phyloP scores from a whole-genome alignment of 1,284 basidiomycete species.

The Pseudozyma hubeiensis region DNA sequence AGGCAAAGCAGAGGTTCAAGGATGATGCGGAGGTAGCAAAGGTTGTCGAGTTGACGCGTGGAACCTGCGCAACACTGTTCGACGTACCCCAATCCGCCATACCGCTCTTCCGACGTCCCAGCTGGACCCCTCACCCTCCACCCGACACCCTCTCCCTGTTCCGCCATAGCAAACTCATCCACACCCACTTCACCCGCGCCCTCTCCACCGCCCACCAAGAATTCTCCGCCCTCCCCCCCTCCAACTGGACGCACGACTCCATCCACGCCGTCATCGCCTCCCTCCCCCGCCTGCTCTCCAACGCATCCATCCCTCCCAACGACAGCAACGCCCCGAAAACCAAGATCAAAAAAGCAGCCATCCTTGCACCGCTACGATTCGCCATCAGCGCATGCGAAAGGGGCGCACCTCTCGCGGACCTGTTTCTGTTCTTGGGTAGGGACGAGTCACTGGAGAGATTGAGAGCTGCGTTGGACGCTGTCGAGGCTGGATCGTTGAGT shows the following conservation, averaged over 20 bases:
- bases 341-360: conserved; percentile 39
- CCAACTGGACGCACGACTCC: conserved; percentile 16
- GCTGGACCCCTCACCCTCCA: neutral
- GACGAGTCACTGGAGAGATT: conserved; percentile 13
- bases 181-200: conserved; percentile 21
- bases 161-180: conserved; percentile 10
- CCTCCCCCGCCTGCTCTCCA: conserved; percentile 17
- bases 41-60: conserved; percentile 26
- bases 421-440: conserved; percentile 36
- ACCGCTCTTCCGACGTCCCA: conserved; percentile 22
- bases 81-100: conserved; percentile 27
- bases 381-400: conserved; percentile 28
- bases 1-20: neutral
- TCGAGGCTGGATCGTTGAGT: neutral
- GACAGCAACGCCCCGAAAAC: conserved; percentile 3
- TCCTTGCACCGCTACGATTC: conserved; percentile 44
- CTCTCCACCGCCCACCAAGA: conserved; percentile 6
- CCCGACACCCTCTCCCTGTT: conserved; percentile 7
- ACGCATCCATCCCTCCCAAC: neutral
- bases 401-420: conserved; percentile 42
- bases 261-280: conserved; percentile 25
- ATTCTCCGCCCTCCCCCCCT: neutral
- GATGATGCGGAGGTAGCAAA: conserved; percentile 9
- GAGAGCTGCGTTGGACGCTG: conserved; percentile 12
- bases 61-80: conserved; percentile 26